Conservation (phyloP, 345 rosid genomes). For the Erodium maritimum region DNA sequence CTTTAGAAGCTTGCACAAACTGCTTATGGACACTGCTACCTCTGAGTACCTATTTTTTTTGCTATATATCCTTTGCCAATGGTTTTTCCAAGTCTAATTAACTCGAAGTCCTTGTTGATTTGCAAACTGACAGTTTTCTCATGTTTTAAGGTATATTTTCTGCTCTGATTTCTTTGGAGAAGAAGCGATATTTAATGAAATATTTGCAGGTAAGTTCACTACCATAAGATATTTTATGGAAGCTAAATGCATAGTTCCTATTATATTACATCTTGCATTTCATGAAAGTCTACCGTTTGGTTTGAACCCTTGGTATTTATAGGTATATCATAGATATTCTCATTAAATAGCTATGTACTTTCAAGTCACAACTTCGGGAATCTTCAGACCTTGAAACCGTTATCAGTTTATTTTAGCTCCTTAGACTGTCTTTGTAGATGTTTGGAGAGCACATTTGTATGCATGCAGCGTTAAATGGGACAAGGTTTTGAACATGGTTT, state of each 20-base stretch:
- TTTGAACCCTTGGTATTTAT: too few relatives aligned
- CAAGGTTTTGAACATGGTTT: not conserved
- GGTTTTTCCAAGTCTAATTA: constrained; percentile 2
- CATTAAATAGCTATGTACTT: too few relatives aligned
- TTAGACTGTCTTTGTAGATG: too few relatives aligned
- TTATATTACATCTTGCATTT: too few relatives aligned
- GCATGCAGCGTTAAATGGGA: not conserved
- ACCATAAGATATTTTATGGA: not conserved
- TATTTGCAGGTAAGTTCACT: constrained; percentile 50
- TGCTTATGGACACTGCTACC: constrained; percentile 98
- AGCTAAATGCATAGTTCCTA: too few relatives aligned
- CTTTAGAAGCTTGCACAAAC: constrained; percentile 88
- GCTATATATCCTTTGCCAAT: constrained; percentile 14
- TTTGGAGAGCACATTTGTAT: not conserved
- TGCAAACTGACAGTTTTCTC: constrained; percentile 3
- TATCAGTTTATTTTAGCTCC: too few relatives aligned
- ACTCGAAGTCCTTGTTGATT: too few relatives aligned
- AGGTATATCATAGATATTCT: too few relatives aligned
- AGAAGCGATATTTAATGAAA: constrained; percentile 76
- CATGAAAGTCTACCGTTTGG: too few relatives aligned
- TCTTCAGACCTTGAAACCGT: too few relatives aligned
- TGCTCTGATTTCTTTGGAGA: constrained; percentile 95
- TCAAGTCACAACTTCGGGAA: too few relatives aligned
- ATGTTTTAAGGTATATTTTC: constrained; percentile 66
- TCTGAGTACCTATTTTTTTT: constrained; percentile 57